Percentiles rank a stretch among this genome's conserved stretches.
Evolutionary conservation across 2,329 filamentous ascomycete species (phyloP).

Genomic region (Ophiostoma australiae): DNA sequence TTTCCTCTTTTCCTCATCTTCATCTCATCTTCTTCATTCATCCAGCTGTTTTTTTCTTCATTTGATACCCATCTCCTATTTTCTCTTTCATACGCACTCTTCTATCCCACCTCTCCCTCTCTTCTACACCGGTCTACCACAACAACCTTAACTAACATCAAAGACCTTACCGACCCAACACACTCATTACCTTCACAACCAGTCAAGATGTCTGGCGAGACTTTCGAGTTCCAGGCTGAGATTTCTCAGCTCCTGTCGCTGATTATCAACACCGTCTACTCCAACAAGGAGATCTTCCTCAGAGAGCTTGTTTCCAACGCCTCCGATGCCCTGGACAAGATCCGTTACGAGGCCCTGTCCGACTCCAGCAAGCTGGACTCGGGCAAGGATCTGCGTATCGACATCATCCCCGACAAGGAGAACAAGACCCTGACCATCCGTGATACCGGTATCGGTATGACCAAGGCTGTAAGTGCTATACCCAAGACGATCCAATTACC

Average conservation of each 20-base stretch:
- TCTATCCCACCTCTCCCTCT: background rate
- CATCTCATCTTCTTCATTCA: conserved; percentile 1
- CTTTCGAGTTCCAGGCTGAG: conserved; percentile 99
- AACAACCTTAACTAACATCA: background rate
- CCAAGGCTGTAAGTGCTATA: conserved; percentile 83
- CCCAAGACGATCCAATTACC: background rate
- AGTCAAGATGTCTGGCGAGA: conserved; percentile 76
- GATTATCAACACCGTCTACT: conserved; percentile 99
- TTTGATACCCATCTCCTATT: conserved; percentile 13
- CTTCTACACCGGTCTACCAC: background rate
- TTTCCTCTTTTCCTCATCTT: background rate
- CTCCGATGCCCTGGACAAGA: conserved; percentile 99
- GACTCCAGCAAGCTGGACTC: conserved; percentile 96
- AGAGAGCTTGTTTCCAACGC: conserved; percentile 97
- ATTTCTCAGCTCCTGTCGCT: conserved; percentile 99
- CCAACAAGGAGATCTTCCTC: conserved; percentile 99
- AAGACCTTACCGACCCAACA: background rate
- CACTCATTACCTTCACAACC: conserved; percentile 33
- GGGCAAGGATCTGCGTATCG: conserved; percentile 96
- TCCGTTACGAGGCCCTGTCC: conserved; percentile 96
- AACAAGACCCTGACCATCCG: conserved; percentile 95
- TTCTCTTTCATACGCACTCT: background rate
- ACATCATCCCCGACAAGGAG: conserved; percentile 97
- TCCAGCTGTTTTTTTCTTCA: background rate
- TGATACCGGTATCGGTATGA: conserved; percentile 99